A percentile compares a stretch with the other conserved stretches of the same genome.
These are phyloP conservation scores for Monilinia vaccinii-corymbosi DNA, from an alignment of 2,329 filamentous ascomycete species.

Conservation along the genomic window DNA sequence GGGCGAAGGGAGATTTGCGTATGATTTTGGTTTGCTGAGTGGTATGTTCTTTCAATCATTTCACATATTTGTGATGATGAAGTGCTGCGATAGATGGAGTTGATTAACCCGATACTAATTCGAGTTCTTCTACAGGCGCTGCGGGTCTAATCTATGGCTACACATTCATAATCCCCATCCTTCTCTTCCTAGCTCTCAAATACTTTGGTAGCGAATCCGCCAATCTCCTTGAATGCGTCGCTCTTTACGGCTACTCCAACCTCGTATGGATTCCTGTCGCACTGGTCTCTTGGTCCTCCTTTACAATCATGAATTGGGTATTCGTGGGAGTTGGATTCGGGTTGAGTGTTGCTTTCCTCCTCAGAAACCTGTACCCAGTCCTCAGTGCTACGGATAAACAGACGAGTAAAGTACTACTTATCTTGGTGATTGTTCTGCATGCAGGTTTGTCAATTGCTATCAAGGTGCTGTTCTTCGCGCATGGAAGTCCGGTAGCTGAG, in stretches of 20 bases:
- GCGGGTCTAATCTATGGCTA: slow-evolving; percentile 95
- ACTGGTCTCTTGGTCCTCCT: slow-evolving; percentile 78
- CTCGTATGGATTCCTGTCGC: slow-evolving; percentile 96
- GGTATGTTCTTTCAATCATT: slow-evolving; percentile 38
- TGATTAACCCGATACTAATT: background rate
- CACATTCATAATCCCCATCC: slow-evolving; percentile 76
- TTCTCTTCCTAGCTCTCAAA: slow-evolving; percentile 76
- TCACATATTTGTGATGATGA: background rate
- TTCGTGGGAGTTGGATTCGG: slow-evolving; percentile 85
- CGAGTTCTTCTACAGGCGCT: slow-evolving; percentile 44
- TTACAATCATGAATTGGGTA: slow-evolving; percentile 82
- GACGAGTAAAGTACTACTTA: slow-evolving; percentile 77
- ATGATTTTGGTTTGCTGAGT: slow-evolving; percentile 83
- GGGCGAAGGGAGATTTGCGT: slow-evolving; percentile 66
- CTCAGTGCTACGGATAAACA: slow-evolving; percentile 87
- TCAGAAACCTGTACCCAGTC: slow-evolving; percentile 84
- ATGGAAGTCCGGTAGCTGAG: slow-evolving; percentile 49
- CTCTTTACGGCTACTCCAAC: slow-evolving; percentile 92
- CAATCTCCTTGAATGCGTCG: slow-evolving; percentile 90
- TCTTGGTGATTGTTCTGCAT: slow-evolving; percentile 78
- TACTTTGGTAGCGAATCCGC: slow-evolving; percentile 95
- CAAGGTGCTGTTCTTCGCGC: slow-evolving; percentile 93
- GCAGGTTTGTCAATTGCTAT: slow-evolving; percentile 87
- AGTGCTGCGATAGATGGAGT: background rate
- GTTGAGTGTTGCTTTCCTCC: slow-evolving; percentile 71